These are phyloP conservation scores for Daldinia loculata DNA, from an alignment of 495 filamentous ascomycete species.

Conservation along the genomic window DNA sequence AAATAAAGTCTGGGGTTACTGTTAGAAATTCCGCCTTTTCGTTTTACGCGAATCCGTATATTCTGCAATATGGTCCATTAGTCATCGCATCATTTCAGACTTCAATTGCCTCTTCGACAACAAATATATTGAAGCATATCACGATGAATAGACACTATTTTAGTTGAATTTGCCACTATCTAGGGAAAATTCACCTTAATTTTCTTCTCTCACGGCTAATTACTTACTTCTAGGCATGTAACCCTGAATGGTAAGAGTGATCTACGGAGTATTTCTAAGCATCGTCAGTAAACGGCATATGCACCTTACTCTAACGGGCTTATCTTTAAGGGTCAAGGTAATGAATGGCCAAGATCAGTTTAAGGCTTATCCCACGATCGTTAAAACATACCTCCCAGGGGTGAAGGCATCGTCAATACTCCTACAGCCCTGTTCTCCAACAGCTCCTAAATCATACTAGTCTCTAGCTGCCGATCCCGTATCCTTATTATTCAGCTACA, in stretches of 20 bases:
- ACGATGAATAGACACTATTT: background rate
- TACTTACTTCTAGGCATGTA: background rate
- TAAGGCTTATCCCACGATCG: background rate
- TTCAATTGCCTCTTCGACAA: background rate
- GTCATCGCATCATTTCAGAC: constrained; percentile 18
- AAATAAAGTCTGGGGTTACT: constrained; percentile 34
- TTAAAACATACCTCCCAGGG: background rate
- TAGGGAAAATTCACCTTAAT: background rate
- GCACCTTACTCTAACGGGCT: background rate
- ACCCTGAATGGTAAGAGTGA: background rate
- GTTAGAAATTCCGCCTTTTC: constrained; percentile 25
- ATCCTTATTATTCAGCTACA: background rate
- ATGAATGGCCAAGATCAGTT: background rate
- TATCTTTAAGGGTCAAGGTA: background rate
- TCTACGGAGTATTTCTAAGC: background rate
- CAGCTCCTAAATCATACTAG: background rate
- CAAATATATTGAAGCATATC: background rate
- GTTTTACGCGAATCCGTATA: background rate
- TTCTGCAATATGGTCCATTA: background rate
- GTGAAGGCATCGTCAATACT: background rate
- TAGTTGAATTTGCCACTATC: background rate
- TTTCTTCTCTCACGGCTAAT: background rate
- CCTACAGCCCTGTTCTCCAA: background rate
- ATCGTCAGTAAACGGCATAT: background rate
- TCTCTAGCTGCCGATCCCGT: background rate